Evolutionary conservation across 208 protist species (phyloP).

Genomic region (Polymyxa betae): DNA sequence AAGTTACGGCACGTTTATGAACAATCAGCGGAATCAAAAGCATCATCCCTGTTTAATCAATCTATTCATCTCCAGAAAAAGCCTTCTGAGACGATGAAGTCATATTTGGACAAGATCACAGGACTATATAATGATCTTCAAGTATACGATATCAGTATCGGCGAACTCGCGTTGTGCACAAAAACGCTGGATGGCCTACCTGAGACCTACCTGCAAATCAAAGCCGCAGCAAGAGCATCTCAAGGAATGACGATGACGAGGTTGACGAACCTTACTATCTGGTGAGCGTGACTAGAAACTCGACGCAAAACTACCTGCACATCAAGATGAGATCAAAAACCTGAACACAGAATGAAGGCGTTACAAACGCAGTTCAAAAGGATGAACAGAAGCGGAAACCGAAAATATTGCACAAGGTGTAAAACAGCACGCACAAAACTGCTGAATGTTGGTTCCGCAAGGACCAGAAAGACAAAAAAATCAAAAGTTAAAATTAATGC

Average conservation of each 20-base stretch:
- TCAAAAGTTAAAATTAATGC: neutral
- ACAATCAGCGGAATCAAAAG: neutral
- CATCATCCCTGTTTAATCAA: neutral
- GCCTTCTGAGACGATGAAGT: neutral
- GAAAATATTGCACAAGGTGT: neutral
- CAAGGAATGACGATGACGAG: neutral
- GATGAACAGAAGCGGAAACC: neutral
- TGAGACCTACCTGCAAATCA: neutral
- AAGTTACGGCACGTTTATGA: neutral
- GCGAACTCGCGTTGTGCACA: neutral
- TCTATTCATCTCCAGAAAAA: neutral
- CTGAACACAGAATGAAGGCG: neutral
- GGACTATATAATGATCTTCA: neutral
- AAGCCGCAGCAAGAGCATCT: neutral
- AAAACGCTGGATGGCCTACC: too few species aligned
- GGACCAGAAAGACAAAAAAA: neutral
- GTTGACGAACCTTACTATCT: slow-evolving; percentile 7
- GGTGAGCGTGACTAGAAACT: neutral
- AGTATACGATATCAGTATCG: neutral
- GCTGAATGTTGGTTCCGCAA: neutral
- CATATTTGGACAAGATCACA: neutral
- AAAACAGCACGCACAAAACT: neutral
- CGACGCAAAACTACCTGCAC: neutral
- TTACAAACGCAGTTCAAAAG: neutral
- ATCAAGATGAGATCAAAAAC: neutral